Conservation (phyloP, 306 rosid species). For the Hippophae gyantsensis region DNA sequence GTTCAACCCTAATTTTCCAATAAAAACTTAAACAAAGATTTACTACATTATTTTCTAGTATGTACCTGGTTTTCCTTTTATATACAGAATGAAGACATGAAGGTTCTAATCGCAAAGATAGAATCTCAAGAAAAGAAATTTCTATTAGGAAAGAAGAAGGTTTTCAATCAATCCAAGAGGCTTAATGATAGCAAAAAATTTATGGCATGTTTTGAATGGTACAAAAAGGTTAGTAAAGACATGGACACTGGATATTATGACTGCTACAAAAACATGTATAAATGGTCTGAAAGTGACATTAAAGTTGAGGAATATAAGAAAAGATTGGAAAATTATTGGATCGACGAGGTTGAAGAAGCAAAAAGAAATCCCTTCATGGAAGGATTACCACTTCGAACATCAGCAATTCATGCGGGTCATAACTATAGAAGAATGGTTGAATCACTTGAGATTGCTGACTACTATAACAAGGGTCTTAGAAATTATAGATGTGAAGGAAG, state of each 20-base stretch:
- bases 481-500: conserved; percentile 22
- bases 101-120: too few species aligned
- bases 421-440: conserved; percentile 60
- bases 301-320: conserved; percentile 8
- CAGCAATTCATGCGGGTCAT: conserved; percentile 42
- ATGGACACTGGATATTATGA: too few species aligned
- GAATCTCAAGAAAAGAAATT: too few species aligned
- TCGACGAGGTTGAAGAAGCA: conserved; percentile 32
- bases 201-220: too few species aligned
- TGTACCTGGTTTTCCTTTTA: too few species aligned
- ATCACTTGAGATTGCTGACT: conserved; percentile 44
- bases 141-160: not conserved
- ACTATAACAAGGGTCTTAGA: conserved; percentile 18
- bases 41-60: too few species aligned
- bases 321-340: conserved; percentile 41
- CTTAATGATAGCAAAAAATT: too few species aligned
- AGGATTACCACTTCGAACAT: conserved; percentile 11
- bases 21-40: not conserved
- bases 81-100: too few species aligned
- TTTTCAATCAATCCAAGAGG: not conserved
- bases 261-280: too few species aligned
- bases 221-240: too few species aligned
- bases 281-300: conserved; percentile 6
- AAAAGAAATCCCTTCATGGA: conserved; percentile 40
- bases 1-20: too few species aligned